Conservation (phyloP, 805 yeast species). For the Wickerhamiella cacticola region DNA sequence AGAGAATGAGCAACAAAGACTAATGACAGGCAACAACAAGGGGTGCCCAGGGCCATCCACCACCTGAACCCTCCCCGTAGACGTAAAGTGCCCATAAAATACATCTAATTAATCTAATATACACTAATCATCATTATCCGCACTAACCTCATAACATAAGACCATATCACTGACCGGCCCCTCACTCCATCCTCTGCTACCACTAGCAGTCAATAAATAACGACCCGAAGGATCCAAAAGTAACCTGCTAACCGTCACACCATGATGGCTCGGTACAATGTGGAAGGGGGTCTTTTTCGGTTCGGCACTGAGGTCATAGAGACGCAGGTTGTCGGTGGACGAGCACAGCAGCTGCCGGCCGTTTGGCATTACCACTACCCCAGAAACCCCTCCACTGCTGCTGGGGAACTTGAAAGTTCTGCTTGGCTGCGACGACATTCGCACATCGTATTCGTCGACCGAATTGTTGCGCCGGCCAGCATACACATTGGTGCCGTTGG, state of each 20-base stretch:
- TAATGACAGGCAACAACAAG: too few relatives aligned
- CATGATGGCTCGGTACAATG: conserved; percentile 94
- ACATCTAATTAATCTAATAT: too few relatives aligned
- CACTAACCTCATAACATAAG: conserved; percentile 46
- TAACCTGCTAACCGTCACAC: conserved; percentile 70
- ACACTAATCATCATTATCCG: too few relatives aligned
- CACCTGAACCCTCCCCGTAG: not conserved
- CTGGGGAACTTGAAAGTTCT: conserved; percentile 63
- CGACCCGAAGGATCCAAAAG: conserved; percentile 77
- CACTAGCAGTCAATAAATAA: conserved; percentile 82
- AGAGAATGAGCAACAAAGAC: too few relatives aligned
- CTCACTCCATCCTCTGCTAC: conserved; percentile 93
- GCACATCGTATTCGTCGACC: conserved; percentile 45
- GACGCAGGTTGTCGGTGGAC: conserved; percentile 75
- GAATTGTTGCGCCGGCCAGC: conserved; percentile 84
- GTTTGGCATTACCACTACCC: conserved; percentile 69
- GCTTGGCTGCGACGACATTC: conserved; percentile 36
- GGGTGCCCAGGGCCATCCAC: too few relatives aligned
- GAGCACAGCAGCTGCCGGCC: conserved; percentile 72
- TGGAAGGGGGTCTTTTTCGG: conserved; percentile 50
- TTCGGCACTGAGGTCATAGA: conserved; percentile 53
- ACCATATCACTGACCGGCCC: conserved; percentile 60
- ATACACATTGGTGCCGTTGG: conserved; percentile 62
- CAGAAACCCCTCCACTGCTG: conserved; percentile 83
- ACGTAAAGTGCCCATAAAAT: too few relatives aligned